Evolutionary conservation across 1,284 basidiomycete species (phyloP).

Genomic region (Tilletia indica): DNA sequence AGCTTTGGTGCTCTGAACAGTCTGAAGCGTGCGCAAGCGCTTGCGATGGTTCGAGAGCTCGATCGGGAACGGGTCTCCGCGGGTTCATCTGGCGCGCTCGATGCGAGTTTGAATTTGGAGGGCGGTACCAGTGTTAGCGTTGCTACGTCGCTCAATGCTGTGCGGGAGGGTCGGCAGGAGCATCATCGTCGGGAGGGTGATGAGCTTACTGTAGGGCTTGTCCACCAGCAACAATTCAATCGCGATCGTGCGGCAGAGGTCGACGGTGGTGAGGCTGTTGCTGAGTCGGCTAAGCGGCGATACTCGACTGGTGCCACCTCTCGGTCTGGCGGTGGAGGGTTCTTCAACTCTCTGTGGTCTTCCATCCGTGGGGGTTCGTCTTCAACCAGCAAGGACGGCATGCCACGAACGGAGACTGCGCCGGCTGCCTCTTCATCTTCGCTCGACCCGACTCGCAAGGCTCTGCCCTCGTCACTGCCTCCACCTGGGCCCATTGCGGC

Average conservation of each 20-base stretch:
- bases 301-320: background rate
- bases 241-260: background rate
- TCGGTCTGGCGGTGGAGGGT: background rate
- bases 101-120: background rate
- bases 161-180: slow-evolving; percentile 12
- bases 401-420: background rate
- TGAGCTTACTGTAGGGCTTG: background rate
- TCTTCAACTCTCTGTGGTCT: background rate
- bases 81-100: background rate
- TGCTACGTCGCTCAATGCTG: slow-evolving; percentile 6
- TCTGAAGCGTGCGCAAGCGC: slow-evolving; percentile 9
- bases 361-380: background rate
- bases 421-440: background rate
- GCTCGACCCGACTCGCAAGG: background rate
- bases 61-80: background rate
- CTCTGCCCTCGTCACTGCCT: background rate
- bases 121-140: background rate
- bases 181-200: background rate
- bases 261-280: background rate
- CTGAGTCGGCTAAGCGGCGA: background rate
- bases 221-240: background rate
- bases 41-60: slow-evolving; percentile 6
- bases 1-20: slow-evolving; percentile 3
- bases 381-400: background rate
- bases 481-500: background rate